Conservation (phyloP, 805 yeast species). For the Nakazawaea ambrosiae region DNA sequence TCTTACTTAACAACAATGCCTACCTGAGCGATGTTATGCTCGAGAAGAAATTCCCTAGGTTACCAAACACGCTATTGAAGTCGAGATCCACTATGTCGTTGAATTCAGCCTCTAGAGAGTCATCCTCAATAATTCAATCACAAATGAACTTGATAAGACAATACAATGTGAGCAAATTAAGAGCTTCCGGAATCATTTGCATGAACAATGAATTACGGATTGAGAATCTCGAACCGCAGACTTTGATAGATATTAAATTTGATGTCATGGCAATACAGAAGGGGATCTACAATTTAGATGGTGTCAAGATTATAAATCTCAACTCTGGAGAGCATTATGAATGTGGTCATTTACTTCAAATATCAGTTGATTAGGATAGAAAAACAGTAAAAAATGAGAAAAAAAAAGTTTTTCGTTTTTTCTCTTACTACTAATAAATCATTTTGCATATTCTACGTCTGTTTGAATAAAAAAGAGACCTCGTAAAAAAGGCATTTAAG, state of each 20-base stretch:
- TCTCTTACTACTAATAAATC: background rate
- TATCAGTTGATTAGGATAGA: constrained; percentile 43
- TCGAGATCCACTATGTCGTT: constrained; percentile 11
- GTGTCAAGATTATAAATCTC: constrained; percentile 59
- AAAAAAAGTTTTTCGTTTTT: background rate
- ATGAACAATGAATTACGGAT: constrained; percentile 60
- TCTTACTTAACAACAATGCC: constrained; percentile 31
- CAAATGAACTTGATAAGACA: constrained; percentile 22
- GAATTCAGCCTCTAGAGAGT: constrained; percentile 20
- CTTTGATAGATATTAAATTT: constrained; percentile 58
- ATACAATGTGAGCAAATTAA: constrained; percentile 32
- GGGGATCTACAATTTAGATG: constrained; percentile 61
- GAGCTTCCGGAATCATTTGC: constrained; percentile 51
- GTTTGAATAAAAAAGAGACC: no score
- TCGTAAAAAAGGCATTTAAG: no score
- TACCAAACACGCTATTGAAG: constrained; percentile 17
- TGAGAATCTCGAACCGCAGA: constrained; percentile 53
- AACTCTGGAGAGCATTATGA: constrained; percentile 60
- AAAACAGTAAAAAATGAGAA: no score
- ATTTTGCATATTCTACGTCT: no score
- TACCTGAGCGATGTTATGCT: constrained; percentile 23
- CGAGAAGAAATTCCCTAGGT: constrained; percentile 29
- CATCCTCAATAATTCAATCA: constrained; percentile 21
- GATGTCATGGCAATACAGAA: constrained; percentile 52
- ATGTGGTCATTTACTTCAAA: constrained; percentile 64